Evolutionary conservation across 2,329 filamentous ascomycete genomes (phyloP), one percentile per base, ranked within the genome.

Genomic region (Hymenoscyphus albidus): DNA sequence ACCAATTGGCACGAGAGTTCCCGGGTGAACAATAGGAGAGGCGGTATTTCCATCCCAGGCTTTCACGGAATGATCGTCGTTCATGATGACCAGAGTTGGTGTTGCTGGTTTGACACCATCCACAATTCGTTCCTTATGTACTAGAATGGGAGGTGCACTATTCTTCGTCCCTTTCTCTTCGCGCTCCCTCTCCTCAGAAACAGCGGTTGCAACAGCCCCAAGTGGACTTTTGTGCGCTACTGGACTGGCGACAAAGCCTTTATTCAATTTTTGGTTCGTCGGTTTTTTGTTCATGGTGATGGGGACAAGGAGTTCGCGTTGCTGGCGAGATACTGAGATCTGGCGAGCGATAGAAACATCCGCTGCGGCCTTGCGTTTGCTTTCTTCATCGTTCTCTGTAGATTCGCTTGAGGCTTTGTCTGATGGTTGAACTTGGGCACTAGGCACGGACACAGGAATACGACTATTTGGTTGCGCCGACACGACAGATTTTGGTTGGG

Each of bases 281-380:
- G n/a, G 4, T 12, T 22, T 35, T 14, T 32, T 32, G 16, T 38
- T 57, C 31, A 4, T 57, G 44, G 81, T 78, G 48, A 86, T 75
- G 13, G 85, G 84, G 58, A 82, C 80, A 18, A 89, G 77, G 67
- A 88, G 77, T 71, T 83, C 81, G 18, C 84, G 80, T 74, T 89
- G 88, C 74, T 86, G 81, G 13, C 83, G 78, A 13, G 86, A 88
- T 32, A 90, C 79, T 68, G 84, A 88, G 69, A 90, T 88, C 73
- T 90, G 87, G 1, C 88, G 80, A 0, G 87, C 87, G 69, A 90
- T 89, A 1, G 86, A 89, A 57, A 88, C 80, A 74, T 89, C 84
- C 3, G 88, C 86, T 1, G 86, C 84, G 55, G 81, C 81, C 67
- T 82, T 81, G 14, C 84, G 75, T 6, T 77, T 79, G 27, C 74